These are phyloP conservation scores for Mycoemilia scoparia DNA, from an alignment of 192 early-diverging fungal genomes.

Conservation along the genomic window DNA sequence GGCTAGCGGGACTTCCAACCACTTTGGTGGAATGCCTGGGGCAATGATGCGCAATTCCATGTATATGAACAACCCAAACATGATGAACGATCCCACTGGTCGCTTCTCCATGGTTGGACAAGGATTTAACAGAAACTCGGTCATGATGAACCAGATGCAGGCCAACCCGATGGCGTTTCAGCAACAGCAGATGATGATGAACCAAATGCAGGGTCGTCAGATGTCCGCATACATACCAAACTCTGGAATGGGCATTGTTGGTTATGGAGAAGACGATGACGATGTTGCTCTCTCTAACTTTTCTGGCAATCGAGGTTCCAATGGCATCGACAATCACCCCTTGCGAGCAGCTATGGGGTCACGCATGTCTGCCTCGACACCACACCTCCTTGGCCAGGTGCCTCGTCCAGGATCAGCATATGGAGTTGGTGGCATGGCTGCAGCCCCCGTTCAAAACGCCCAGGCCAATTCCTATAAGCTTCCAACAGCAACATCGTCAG, in stretches of 20 bases:
- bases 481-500: constrained; percentile 7
- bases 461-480: constrained; percentile 11
- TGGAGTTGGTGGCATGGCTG: constrained; percentile 6
- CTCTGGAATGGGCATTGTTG: constrained; percentile 5
- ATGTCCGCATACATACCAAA: too few relatives aligned
- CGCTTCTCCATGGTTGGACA: background rate
- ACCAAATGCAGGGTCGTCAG: background rate
- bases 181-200: constrained; percentile 1
- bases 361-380: constrained; percentile 26
- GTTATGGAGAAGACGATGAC: constrained; percentile 12
- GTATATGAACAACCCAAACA: constrained; percentile 13
- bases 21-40: constrained; percentile 19
- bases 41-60: constrained; percentile 23
- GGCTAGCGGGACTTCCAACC: constrained; percentile 27
- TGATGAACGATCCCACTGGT: constrained; percentile 23
- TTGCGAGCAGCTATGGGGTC: constrained; percentile 31
- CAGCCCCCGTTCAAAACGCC: constrained; percentile 14
- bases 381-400: constrained; percentile 15
- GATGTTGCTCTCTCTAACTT: constrained; percentile 24
- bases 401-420: constrained; percentile 9
- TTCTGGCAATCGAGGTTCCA: constrained; percentile 10
- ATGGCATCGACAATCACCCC: constrained; percentile 28
- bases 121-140: too few relatives aligned
- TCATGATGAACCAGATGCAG: constrained; percentile 1
- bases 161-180: constrained; percentile 5